Base-by-base conservation (phyloP, 192 early-diverging fungal genomes). In the Coemansia sp. region DNA sequence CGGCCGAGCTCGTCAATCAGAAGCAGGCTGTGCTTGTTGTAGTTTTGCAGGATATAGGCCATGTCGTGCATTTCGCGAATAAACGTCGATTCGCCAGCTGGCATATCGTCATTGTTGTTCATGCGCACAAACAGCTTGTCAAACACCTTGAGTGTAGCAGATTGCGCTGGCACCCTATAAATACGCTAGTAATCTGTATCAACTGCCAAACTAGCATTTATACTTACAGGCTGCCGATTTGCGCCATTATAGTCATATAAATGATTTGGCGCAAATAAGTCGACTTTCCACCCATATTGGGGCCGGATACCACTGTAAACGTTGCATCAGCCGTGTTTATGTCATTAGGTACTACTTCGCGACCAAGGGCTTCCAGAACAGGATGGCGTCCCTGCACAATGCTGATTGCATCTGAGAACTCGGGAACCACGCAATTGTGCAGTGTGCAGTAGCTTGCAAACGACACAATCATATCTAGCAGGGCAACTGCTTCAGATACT, bases 1-100 rank as follows among this genome's bases (percentile, higher is more conserved):
- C 93, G 61, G 11, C 93, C 94, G 16, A 97, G 83, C 76, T 97
- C 94, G 66, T 97, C 94, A 60, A 97, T 89, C 41, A 94, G 66
- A 0, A 97, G 83, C 46, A 97, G 64, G 37, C 84, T 85, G 40
- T 81, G 62, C 23, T 80, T 67, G 23, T 84, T 85, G 17, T 83
- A 82, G 58, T 88, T 83, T 42, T 88, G 75, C 52, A 97, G 64
- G 56, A 97, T 92, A 45, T 83, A 87, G 7, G 90, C 80, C 0
- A 87, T 85, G 57, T 95, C 94, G 44, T 78, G 76, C 92, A 95
- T 94, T 51, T 97, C 94, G 7, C 81, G 63, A 80, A 91, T 82
- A 66, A 96, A 97, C 0, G 90, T 82, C 3, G 90, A 92, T 26
- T 84, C 80, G 23, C 79, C 80, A 4, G 66, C 65, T 14, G 84